Evolutionary conservation across 2,329 filamentous ascomycete species (phyloP).

Genomic region (Gaeumannomyces sp.): DNA sequence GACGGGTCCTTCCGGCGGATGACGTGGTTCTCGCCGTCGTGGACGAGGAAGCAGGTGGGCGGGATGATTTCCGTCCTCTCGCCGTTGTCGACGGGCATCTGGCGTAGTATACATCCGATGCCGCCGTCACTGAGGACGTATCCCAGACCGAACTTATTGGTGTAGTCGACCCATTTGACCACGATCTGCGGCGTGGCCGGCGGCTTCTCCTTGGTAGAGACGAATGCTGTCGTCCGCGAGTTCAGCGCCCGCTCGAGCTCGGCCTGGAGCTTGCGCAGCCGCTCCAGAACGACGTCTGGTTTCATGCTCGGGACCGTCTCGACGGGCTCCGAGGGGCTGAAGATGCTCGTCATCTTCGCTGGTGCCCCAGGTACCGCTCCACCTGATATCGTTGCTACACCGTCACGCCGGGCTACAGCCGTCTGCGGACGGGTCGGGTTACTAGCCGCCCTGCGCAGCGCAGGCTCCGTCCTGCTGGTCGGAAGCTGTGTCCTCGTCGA

Average conservation of each 20-base stretch:
- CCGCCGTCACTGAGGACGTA: constrained; percentile 80
- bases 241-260: constrained; percentile 60
- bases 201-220: constrained; percentile 47
- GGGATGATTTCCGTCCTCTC: constrained; percentile 49
- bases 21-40: constrained; percentile 65
- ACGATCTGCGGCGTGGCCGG: constrained; percentile 57
- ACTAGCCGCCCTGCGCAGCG: neutral
- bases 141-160: constrained; percentile 77
- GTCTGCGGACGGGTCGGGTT: constrained; percentile 7
- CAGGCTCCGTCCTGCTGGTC: constrained; percentile 11
- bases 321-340: constrained; percentile 47
- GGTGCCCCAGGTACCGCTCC: constrained; percentile 9
- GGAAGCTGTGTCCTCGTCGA: constrained; percentile 16
- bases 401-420: constrained; percentile 7
- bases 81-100: constrained; percentile 46
- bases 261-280: constrained; percentile 49
- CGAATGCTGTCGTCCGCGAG: constrained; percentile 54
- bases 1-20: constrained; percentile 50
- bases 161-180: constrained; percentile 84
- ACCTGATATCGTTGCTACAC: neutral
- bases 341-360: constrained; percentile 41
- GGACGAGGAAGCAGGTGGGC: constrained; percentile 66
- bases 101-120: constrained; percentile 63
- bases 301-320: constrained; percentile 45
- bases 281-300: constrained; percentile 51